Evolutionary conservation across 768 basidiomycete genomes (phyloP).

Genomic region (Tulasnella sp.): DNA sequence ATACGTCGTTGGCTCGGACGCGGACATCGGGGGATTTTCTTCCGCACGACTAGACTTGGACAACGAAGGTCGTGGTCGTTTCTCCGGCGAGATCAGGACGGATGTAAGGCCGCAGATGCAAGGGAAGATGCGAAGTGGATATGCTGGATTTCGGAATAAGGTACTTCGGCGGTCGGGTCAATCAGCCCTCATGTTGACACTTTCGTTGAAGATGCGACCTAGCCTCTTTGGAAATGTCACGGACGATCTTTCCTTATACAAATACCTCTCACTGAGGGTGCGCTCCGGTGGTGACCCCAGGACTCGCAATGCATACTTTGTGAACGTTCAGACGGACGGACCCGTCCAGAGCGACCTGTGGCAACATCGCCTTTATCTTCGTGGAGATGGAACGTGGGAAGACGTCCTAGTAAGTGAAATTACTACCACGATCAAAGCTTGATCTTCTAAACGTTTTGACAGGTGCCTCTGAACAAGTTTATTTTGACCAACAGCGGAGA

Average conservation of each 20-base stretch:
- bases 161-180: constrained; percentile 30
- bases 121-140: constrained; percentile 65
- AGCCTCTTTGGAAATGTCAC: constrained; percentile 75
- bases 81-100: constrained; percentile 70
- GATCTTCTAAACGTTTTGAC: constrained; percentile 19
- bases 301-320: constrained; percentile 76
- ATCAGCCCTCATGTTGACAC: not conserved
- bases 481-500: constrained; percentile 34
- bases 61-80: constrained; percentile 39
- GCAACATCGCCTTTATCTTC: constrained; percentile 85
- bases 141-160: constrained; percentile 83
- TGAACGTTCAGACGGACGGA: constrained; percentile 86
- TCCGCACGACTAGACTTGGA: constrained; percentile 67
- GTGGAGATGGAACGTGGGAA: constrained; percentile 58
- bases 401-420: constrained; percentile 51
- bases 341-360: constrained; percentile 74
- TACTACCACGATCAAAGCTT: not conserved
- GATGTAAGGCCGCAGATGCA: constrained; percentile 54
- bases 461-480: constrained; percentile 66
- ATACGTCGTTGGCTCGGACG: constrained; percentile 74
- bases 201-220: constrained; percentile 42
- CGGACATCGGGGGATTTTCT: constrained; percentile 76
- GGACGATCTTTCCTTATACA: constrained; percentile 73
- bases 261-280: constrained; percentile 68
- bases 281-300: constrained; percentile 64